Conservation (phyloP, 768 basidiomycete species). For the Trametes villosa region DNA sequence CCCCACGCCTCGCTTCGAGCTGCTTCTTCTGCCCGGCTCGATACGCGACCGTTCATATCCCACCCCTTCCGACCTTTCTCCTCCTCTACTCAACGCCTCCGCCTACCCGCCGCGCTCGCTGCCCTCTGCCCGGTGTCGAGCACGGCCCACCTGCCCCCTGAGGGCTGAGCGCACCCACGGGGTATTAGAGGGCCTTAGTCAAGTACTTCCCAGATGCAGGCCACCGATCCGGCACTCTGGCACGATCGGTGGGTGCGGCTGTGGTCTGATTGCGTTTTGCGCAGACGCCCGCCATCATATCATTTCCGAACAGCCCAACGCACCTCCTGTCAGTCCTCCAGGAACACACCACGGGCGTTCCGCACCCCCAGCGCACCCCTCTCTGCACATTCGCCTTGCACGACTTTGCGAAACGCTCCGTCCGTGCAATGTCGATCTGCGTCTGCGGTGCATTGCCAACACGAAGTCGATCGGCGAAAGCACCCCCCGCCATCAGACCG, state of each 20-base stretch:
- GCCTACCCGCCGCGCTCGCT: neutral
- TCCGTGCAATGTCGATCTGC: too few species aligned
- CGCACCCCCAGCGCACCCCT: too few species aligned
- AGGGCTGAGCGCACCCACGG: too few species aligned
- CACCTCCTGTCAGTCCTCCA: too few species aligned
- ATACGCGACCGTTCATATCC: slow-evolving; percentile 11
- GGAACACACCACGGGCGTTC: too few species aligned
- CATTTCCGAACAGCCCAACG: neutral
- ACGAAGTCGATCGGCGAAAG: too few species aligned
- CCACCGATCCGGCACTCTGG: slow-evolving; percentile 11
- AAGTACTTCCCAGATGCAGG: neutral
- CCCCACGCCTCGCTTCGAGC: slow-evolving; percentile 18
- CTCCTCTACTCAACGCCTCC: slow-evolving; percentile 2
- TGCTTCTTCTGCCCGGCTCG: slow-evolving; percentile 11
- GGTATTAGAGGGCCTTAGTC: neutral
- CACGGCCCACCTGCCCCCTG: neutral
- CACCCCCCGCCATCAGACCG: too few species aligned
- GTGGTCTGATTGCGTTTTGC: slow-evolving; percentile 23
- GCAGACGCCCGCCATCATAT: slow-evolving; percentile 11
- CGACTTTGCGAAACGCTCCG: too few species aligned
- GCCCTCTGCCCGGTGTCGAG: neutral
- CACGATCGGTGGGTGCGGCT: slow-evolving; percentile 19
- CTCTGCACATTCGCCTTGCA: too few species aligned
- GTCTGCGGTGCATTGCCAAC: too few species aligned
- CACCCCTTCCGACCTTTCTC: neutral